A percentile compares a stretch with the other conserved stretches of the same genome.
These are phyloP conservation scores for Nymphaea colorata DNA, from an alignment of 164 flowering plant genomes.

Conservation along the genomic window DNA sequence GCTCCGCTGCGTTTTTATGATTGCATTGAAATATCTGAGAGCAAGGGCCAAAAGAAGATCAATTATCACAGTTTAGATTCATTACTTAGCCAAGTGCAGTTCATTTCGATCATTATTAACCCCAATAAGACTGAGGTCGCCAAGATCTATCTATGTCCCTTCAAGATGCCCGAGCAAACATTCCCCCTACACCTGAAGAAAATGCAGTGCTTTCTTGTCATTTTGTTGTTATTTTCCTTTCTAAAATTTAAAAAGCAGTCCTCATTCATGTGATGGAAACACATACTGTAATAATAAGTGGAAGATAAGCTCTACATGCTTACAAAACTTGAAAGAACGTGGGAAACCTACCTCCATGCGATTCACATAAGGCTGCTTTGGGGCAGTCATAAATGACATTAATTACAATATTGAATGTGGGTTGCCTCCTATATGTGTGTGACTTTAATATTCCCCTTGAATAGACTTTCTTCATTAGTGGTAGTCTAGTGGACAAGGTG, in stretches of 20 bases:
- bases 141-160: conserved; percentile 54
- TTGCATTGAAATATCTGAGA: conserved; percentile 62
- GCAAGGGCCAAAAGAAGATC: background rate
- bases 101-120: conserved; percentile 25
- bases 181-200: conserved; percentile 45
- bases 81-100: background rate
- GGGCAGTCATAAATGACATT: too few relatives aligned
- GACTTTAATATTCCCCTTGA: too few relatives aligned
- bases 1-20: conserved; percentile 12
- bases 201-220: background rate
- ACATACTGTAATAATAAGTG: conserved; percentile 48
- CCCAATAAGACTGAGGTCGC: conserved; percentile 48
- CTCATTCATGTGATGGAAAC: background rate
- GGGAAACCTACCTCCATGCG: too few relatives aligned
- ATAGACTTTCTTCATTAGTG: too few relatives aligned
- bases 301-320: too few relatives aligned
- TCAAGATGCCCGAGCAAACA: conserved; percentile 79
- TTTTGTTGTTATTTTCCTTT: background rate
- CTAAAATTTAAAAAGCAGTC: background rate
- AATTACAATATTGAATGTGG: too few relatives aligned
- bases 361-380: too few relatives aligned
- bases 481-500: too few relatives aligned
- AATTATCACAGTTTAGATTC: background rate
- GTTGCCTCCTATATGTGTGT: too few relatives aligned
- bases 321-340: too few relatives aligned